Evolutionary conservation across 495 filamentous ascomycete genomes (phyloP).

Genomic region (Trichoderma gamsii): DNA sequence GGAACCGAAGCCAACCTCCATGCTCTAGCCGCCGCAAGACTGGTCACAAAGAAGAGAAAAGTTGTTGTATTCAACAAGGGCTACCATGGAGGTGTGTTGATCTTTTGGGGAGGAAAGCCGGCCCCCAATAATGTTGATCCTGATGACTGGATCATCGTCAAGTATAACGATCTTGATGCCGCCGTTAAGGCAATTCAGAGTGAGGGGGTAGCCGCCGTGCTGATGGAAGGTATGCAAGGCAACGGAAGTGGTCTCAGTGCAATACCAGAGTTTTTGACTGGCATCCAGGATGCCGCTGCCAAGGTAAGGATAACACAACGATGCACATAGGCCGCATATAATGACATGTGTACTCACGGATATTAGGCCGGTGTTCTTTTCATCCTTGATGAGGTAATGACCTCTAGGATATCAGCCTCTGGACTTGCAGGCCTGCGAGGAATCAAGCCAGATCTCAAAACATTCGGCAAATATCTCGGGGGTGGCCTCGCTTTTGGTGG

Average conservation of each 20-base stretch:
- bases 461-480: conserved; percentile 58
- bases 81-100: conserved; percentile 51
- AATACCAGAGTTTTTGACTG: conserved; percentile 37
- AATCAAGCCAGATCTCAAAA: conserved; percentile 52
- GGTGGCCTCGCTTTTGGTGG: conserved; percentile 58
- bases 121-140: conserved; percentile 28
- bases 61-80: conserved; percentile 46
- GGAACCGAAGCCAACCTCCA: conserved; percentile 51
- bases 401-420: conserved; percentile 44
- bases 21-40: conserved; percentile 37
- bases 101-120: conserved; percentile 27
- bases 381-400: conserved; percentile 63
- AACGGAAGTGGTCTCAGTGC: conserved; percentile 47
- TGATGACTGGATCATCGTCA: conserved; percentile 45
- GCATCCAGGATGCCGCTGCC: conserved; percentile 28
- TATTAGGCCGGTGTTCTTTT: conserved; percentile 41
- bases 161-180: conserved; percentile 43
- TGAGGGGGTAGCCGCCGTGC: conserved; percentile 44
- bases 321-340: background rate
- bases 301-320: conserved; percentile 8
- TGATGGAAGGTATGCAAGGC: conserved; percentile 56
- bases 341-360: background rate
- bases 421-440: conserved; percentile 40
- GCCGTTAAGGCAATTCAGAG: conserved; percentile 32
- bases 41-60: conserved; percentile 36